Base-by-base conservation (phyloP, 805 yeast species). In the Yamadazyma insecticola region DNA sequence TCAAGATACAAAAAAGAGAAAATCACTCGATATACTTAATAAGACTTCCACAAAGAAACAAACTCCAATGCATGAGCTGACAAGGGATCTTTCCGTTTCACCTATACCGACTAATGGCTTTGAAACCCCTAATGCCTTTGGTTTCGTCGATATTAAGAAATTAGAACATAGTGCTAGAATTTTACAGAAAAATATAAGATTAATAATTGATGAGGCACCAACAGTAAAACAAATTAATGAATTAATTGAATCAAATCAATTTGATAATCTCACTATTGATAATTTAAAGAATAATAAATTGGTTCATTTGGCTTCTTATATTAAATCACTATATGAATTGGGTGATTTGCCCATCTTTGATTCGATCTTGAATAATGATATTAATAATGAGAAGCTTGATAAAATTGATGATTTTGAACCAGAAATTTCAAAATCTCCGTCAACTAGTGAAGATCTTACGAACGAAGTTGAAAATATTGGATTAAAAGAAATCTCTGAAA, bases 121-220 rank as follows among this genome's bases (percentile, higher is more conserved):
- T 19, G 22, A 19, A 14, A 24, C 27, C 27, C 16, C 7, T 11
- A 16, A 6, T 11, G 25, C n/a, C 10, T 38, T 59, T 34, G 66
- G 66, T 4, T 55, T 48, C 33, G 59, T 61, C 2, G 69, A 64
- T 29, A 49, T 63, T 13, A 60, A 59, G 36, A 63, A 56, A 36
- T 37, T 60, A 15, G 71, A 65, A 43, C 62, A 65, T 38, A 51
- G 63, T 24, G 56, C 67, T 9, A 50, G 65, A 24, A 44, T 51
- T 16, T 40, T 80, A 3, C 76, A 79, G 34, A 74, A 71, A 26
- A 62, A 75, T 15, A 58, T 79, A 6, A 60, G 61, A 30, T 57
- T 65, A 9, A 65, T 83, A 13, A 35, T 80, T 2, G 60, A 67
- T 4, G 70, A 71, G n/a, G 70, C 86, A 1, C 87, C 87, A 3